Percentiles rank a stretch among this genome's conserved stretches.
These are phyloP conservation scores for Plasmopara muralis DNA, from an alignment of 352 stramenopile species.

Conservation along the genomic window DNA sequence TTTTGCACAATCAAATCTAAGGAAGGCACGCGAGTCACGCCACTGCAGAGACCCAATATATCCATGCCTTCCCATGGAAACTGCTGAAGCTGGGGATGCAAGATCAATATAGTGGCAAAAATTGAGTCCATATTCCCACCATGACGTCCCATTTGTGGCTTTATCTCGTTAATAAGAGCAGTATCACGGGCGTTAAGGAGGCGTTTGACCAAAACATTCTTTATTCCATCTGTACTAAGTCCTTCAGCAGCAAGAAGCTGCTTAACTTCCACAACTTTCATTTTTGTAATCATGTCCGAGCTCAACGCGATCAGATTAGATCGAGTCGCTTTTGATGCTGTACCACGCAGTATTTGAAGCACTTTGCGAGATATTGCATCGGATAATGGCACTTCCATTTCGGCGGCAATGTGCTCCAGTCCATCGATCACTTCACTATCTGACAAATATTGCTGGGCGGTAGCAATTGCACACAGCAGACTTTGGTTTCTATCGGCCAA, in stretches of 20 bases:
- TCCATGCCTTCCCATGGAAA: conserved; percentile 82
- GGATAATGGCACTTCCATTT: conserved; percentile 20
- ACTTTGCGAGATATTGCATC: conserved; percentile 15
- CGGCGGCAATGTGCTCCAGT: conserved; percentile 30
- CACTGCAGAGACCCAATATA: conserved; percentile 28
- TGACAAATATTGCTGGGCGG: conserved; percentile 27
- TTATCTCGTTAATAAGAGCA: conserved; percentile 5
- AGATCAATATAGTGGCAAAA: conserved; percentile 49
- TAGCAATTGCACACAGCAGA: conserved; percentile 31
- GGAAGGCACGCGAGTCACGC: conserved; percentile 72
- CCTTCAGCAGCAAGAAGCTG: conserved; percentile 24
- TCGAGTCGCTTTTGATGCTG: conserved; percentile 3
- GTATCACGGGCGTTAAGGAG: conserved; percentile 29
- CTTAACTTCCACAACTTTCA: conserved; percentile 44
- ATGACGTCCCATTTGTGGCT: neutral
- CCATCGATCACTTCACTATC: conserved; percentile 37
- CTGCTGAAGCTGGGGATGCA: conserved; percentile 54
- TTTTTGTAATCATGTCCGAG: conserved; percentile 28
- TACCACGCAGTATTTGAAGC: conserved; percentile 19
- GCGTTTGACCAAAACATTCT: conserved; percentile 44
- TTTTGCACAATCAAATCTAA: conserved; percentile 53
- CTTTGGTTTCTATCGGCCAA: conserved; percentile 17
- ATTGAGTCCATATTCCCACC: neutral
- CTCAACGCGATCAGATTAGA: conserved; percentile 20
- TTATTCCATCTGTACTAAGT: conserved; percentile 35